phyloP scores from a whole-genome alignment of 495 filamentous ascomycete genomes.

The Lindgomyces ingoldianus region DNA sequence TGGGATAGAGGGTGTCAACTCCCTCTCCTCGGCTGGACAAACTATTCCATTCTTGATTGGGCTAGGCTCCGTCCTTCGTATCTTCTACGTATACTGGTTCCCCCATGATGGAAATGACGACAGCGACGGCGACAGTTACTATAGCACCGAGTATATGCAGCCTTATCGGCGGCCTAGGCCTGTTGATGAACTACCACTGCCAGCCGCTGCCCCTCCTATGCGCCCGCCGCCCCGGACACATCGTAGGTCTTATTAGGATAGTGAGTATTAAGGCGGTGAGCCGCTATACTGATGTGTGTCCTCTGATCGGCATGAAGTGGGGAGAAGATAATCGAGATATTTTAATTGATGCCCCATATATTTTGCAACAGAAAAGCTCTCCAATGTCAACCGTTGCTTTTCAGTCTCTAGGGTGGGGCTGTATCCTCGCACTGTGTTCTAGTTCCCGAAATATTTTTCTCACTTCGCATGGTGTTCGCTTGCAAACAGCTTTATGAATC shows the following conservation, averaged over 20 bases:
- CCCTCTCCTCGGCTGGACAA: constrained; percentile 41
- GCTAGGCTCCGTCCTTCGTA: constrained; percentile 21
- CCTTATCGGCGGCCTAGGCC: background rate
- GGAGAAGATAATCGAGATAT: too few relatives aligned
- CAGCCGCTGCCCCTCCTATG: background rate
- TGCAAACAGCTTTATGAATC: too few relatives aligned
- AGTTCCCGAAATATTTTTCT: too few relatives aligned
- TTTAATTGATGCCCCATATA: too few relatives aligned
- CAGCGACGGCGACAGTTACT: constrained; percentile 10
- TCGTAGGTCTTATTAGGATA: too few relatives aligned
- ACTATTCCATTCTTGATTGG: constrained; percentile 47
- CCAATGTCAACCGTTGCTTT: too few relatives aligned
- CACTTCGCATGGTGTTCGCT: too few relatives aligned
- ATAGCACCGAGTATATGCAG: background rate
- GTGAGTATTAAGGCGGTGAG: background rate
- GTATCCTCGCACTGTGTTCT: too few relatives aligned
- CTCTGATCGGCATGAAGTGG: too few relatives aligned
- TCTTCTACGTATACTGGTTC: constrained; percentile 27
- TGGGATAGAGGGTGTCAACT: constrained; percentile 35
- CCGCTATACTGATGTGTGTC: background rate
- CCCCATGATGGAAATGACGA: background rate
- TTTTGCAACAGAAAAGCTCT: too few relatives aligned
- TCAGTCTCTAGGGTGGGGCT: too few relatives aligned
- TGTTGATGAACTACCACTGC: background rate
- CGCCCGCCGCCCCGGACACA: background rate